Conservation (phyloP, 345 rosid species). For the Toxicodendron radicans region DNA sequence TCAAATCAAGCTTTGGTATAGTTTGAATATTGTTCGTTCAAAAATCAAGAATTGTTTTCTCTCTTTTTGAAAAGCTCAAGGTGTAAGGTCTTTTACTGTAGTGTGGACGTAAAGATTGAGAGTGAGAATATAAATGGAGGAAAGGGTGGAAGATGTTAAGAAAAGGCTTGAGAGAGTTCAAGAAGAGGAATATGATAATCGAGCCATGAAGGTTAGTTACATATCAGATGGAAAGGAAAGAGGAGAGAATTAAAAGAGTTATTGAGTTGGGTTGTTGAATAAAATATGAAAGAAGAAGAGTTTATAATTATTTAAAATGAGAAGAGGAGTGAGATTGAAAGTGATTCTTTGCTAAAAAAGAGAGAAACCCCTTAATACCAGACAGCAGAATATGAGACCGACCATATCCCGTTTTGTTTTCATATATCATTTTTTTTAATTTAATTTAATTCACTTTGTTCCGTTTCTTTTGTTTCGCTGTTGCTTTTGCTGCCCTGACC, state of each 20-base stretch:
- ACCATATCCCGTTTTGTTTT: not conserved
- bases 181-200: not conserved
- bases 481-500: slow-evolving; percentile 20
- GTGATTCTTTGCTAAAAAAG: slow-evolving; percentile 12
- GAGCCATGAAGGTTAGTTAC: not conserved
- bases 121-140: slow-evolving; percentile 8
- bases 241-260: not conserved
- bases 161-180: slow-evolving; percentile 11
- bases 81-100: not conserved
- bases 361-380: slow-evolving; percentile 46
- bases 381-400: slow-evolving; percentile 49
- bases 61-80: not conserved
- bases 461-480: not conserved
- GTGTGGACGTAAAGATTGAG: not conserved
- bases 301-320: not conserved
- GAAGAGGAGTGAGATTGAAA: not conserved
- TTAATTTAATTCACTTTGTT: not conserved
- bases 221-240: not conserved
- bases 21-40: slow-evolving; percentile 17
- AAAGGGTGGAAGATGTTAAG: slow-evolving; percentile 5
- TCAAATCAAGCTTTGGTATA: not conserved
- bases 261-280: not conserved
- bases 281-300: not conserved
- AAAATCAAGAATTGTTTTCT: not conserved
- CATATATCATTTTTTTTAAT: not conserved